Conservation (phyloP, 192 early-diverging fungal genomes). For the Backusella mclennaniae region DNA sequence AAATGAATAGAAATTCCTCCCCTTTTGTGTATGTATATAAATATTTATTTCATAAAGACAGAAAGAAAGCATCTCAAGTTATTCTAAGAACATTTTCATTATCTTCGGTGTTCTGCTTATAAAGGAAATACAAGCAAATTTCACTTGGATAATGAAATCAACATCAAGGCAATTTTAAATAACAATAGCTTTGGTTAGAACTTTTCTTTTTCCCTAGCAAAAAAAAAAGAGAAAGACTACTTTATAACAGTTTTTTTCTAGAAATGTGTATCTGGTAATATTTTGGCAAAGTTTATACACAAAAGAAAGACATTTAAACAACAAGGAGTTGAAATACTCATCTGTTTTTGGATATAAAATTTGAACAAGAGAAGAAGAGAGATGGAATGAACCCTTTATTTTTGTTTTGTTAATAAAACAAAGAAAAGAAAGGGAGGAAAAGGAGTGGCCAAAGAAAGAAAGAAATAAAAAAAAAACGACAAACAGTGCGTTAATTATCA, state of each 20-base stretch:
- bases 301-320: not conserved
- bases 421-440: not conserved
- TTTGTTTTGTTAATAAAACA: slow-evolving; percentile 6
- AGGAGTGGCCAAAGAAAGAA: not conserved
- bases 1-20: no score
- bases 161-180: no score
- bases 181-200: no score
- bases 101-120: no score
- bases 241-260: not conserved
- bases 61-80: no score
- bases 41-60: no score
- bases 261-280: not conserved
- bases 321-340: not conserved
- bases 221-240: not conserved
- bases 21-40: no score
- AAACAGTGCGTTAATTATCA: not conserved
- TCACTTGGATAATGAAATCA: no score
- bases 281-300: no score
- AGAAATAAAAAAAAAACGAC: not conserved
- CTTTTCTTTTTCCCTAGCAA: no score
- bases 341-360: not conserved
- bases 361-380: not conserved
- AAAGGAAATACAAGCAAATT: no score
- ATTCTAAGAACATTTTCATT: no score
- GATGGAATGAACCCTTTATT: not conserved